Evolutionary conservation across 495 filamentous ascomycete species (phyloP), one percentile per base, ranked within the genome.

Genomic region (Staphylotrichum longicolle): DNA sequence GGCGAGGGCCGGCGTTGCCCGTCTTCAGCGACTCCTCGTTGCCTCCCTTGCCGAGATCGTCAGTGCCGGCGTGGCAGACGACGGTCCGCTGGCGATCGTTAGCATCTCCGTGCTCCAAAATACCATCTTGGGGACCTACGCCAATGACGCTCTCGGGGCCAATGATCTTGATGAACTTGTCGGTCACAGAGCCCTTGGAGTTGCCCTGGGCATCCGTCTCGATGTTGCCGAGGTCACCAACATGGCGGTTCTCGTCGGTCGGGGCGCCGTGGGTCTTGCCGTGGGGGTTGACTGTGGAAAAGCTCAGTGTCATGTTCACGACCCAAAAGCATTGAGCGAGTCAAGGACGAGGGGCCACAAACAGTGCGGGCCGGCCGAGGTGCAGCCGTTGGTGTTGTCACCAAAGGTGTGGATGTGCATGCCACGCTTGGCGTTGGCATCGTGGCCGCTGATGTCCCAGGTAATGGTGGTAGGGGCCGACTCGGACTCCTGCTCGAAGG

Each of bases 331-430:
- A 27, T 27, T 27, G 20, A 1, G 8, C 4, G 12, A n/a, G 3
- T 34, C 7, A 32, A 10, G 32, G 20, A 27, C 2, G 35, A n/a
- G 40, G 33, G 35, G 11, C 41, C 7, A 78, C 89, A 71, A 85
- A 94, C 91, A 98, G 79, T 98, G 94, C 68, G 94, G 92, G 47
- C 94, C 94, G 55, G 94, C 94, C 61, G 88, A 93, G 60, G 94
- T 98, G 87, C 94, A 98, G 76, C 95, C 94, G 79, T 98, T 98
- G 82, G 95, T 97, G 84, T 97, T 98, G 85, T 97, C 94, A 76
- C 95, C 94, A 72, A 96, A 98, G 79, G 94, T 89, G 82, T 98
- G 94, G 72, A 98, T 87, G 83, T 98, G 95, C 83, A 96, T 88
- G 77, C 88, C 94, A 80, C 95, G 91, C 87, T 93, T 85, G 70